Conservation (phyloP, 2,329 filamentous ascomycete genomes). For the Corniculantispora saksenae region DNA sequence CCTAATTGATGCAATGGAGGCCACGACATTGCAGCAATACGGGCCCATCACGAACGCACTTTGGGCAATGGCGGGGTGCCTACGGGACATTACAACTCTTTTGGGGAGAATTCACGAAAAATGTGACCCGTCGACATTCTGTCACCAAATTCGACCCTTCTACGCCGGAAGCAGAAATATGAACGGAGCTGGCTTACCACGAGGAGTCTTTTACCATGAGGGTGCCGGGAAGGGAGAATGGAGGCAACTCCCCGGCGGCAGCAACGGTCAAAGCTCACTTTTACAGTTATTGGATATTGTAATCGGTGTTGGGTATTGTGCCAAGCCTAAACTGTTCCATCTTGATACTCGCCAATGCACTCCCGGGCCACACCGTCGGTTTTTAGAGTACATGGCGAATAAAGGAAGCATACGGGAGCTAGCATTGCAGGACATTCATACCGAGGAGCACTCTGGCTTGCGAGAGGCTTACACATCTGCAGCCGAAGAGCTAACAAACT, state of each 20-base stretch:
- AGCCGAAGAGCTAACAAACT: constrained; percentile 69
- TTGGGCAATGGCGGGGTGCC: constrained; percentile 65
- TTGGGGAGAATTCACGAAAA: constrained; percentile 84
- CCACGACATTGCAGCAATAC: too few species aligned
- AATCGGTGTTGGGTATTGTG: too few species aligned
- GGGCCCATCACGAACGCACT: constrained; percentile 60
- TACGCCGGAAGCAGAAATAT: constrained; percentile 92
- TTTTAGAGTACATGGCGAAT: constrained; percentile 68
- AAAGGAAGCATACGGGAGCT: constrained; percentile 75
- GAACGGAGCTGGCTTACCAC: constrained; percentile 77
- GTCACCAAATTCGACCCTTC: constrained; percentile 83
- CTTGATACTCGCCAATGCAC: constrained; percentile 85
- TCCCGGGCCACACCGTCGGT: constrained; percentile 78
- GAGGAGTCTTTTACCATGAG: constrained; percentile 77
- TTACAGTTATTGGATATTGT: constrained; percentile 92
- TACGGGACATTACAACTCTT: constrained; percentile 67
- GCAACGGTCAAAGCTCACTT: constrained; percentile 88
- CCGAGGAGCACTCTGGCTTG: constrained; percentile 33
- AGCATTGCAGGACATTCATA: constrained; percentile 45
- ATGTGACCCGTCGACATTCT: constrained; percentile 81
- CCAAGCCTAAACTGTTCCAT: too few species aligned
- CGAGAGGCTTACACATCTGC: constrained; percentile 65
- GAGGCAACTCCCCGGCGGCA: constrained; percentile 81
- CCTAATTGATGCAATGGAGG: too few species aligned
- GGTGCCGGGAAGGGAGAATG: constrained; percentile 68